Percentiles rank a stretch among this genome's conserved stretches.
Conservation (phyloP, 1,284 basidiomycete genomes). For the Cystobasidiaceae sp. region DNA sequence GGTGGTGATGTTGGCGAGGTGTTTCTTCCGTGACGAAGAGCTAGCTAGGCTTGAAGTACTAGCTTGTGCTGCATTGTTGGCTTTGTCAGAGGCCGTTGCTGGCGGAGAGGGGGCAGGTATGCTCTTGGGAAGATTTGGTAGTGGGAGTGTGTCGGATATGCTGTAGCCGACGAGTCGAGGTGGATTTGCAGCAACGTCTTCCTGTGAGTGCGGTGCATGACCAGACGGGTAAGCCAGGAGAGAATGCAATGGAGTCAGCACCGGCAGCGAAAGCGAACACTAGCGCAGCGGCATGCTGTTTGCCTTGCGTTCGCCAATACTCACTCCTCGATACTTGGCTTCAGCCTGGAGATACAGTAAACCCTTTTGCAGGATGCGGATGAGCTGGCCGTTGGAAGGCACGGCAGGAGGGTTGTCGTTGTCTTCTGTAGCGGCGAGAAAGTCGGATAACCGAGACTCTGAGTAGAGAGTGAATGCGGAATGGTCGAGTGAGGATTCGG, state of each 20-base stretch:
- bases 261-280: not conserved
- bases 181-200: constrained; percentile 9
- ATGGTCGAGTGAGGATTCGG: constrained; percentile 61
- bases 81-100: not conserved
- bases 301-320: too few species aligned
- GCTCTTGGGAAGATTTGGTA: constrained; percentile 38
- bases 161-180: constrained; percentile 38
- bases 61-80: not conserved
- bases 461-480: constrained; percentile 67
- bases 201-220: not conserved
- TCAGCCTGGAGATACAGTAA: constrained; percentile 77
- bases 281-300: too few species aligned
- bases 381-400: constrained; percentile 71
- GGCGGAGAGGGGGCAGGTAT: constrained; percentile 29
- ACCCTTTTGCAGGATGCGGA: constrained; percentile 72
- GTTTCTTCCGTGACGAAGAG: too few species aligned
- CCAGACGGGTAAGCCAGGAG: too few species aligned
- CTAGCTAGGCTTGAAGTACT: not conserved
- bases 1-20: too few species aligned
- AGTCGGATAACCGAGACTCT: constrained; percentile 61
- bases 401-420: constrained; percentile 46
- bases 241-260: not conserved
- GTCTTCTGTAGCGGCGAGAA: constrained; percentile 21
- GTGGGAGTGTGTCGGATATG: constrained; percentile 35
- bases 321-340: constrained; percentile 46